phyloP scores from a whole-genome alignment of 345 rosid genomes.

The Bruguiera gymnorhiza region DNA sequence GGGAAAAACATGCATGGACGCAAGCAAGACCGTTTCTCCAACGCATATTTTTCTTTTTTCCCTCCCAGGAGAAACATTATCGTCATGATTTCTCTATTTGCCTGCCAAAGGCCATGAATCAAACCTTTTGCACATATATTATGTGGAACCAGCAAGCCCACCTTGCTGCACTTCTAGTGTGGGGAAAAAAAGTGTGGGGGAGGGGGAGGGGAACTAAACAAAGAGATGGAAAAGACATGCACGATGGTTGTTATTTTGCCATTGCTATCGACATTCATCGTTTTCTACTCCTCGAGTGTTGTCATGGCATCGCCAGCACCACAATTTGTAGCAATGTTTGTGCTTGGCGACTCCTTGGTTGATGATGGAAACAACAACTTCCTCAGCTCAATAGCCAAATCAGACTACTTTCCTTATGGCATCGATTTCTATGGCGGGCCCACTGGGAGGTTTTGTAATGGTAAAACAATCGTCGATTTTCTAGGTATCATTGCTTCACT shows the following conservation, averaged over 20 bases:
- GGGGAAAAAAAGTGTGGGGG: background rate
- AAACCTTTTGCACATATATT: background rate
- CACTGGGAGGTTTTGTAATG: slow-evolving; percentile 13
- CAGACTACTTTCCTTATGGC: slow-evolving; percentile 7
- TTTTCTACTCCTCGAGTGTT: background rate
- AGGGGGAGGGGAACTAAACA: background rate
- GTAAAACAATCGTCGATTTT: slow-evolving; percentile 12
- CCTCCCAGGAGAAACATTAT: background rate
- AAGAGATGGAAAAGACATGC: background rate
- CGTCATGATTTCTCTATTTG: background rate
- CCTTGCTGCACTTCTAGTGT: background rate
- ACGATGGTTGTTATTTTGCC: background rate
- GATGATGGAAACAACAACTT: slow-evolving; percentile 15
- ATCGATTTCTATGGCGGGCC: slow-evolving; percentile 13
- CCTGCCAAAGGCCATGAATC: background rate
- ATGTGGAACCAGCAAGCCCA: too few relatives aligned
- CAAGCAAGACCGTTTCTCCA: background rate
- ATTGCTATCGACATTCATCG: background rate
- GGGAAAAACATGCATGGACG: background rate
- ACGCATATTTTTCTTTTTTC: background rate
- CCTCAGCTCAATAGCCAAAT: slow-evolving; percentile 5
- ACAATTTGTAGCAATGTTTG: slow-evolving; percentile 11
- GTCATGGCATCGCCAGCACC: background rate
- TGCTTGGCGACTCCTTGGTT: slow-evolving; percentile 17
- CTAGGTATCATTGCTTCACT: background rate